These are phyloP conservation scores for Wickerhamiella allomyrinae DNA, from an alignment of 805 yeast genomes.

Conservation along the genomic window DNA sequence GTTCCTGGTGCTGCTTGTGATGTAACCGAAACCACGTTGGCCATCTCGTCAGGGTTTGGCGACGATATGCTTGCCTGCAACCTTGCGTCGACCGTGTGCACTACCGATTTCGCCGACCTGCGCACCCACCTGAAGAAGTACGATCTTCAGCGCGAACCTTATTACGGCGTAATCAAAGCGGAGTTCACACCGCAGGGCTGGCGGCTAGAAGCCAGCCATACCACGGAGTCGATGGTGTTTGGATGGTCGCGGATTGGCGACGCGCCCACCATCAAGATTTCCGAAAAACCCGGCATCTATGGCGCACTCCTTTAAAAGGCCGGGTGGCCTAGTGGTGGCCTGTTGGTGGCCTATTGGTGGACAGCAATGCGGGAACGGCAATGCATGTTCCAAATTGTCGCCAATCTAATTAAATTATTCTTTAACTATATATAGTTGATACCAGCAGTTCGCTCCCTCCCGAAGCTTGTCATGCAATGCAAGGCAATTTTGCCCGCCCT, in stretches of 20 bases:
- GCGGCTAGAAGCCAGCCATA: conserved; percentile 10
- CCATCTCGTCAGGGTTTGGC: conserved; percentile 28
- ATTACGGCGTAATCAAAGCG: conserved; percentile 1
- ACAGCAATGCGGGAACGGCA: no score
- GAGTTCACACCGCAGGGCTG: neutral
- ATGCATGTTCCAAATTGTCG: no score
- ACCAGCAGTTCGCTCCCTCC: no score
- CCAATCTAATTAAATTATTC: no score
- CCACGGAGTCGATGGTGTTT: conserved; percentile 16
- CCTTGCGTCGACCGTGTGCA: conserved; percentile 17
- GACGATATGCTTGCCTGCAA: conserved; percentile 26
- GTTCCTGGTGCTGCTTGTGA: conserved; percentile 27
- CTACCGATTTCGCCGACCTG: neutral
- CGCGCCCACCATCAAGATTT: neutral
- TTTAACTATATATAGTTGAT: no score
- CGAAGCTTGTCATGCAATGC: no score
- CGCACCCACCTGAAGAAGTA: neutral
- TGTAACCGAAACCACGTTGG: conserved; percentile 4
- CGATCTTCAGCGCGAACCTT: conserved; percentile 1
- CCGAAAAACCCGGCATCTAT: neutral
- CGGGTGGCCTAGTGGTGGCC: no score
- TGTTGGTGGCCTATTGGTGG: no score
- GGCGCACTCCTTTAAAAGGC: neutral
- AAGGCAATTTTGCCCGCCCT: no score
- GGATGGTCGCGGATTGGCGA: conserved; percentile 5